Conservation (phyloP, 202 grass and related monocot species). For the Carex sylvatica region DNA sequence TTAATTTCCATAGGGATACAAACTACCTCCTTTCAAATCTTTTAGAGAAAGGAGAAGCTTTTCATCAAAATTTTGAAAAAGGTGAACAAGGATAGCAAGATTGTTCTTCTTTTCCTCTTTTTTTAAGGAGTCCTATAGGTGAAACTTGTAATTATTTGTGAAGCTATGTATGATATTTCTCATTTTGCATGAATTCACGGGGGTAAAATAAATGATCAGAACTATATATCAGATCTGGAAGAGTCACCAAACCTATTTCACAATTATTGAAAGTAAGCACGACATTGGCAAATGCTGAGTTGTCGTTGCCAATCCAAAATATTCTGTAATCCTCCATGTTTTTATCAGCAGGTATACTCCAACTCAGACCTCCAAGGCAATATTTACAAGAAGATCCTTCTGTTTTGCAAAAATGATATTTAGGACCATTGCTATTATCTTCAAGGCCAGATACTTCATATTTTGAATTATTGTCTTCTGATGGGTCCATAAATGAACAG, state of each 20-base stretch:
- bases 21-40: not conserved
- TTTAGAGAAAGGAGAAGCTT: not conserved
- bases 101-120: not conserved
- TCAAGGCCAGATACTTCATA: conserved; percentile 1
- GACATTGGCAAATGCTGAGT: conserved; percentile 81
- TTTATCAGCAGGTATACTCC: conserved; percentile 46
- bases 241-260: conserved; percentile 64
- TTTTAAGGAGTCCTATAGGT: not conserved
- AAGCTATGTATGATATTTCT: not conserved
- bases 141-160: not conserved
- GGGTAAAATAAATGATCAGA: not conserved
- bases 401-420: conserved; percentile 37
- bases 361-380: conserved; percentile 67
- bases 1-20: not conserved
- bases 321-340: conserved; percentile 77
- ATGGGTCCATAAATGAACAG: conserved; percentile 67
- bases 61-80: not conserved
- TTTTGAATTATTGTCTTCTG: conserved; percentile 35
- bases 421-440: conserved; percentile 34
- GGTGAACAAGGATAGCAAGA: not conserved
- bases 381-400: conserved; percentile 39
- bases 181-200: not conserved
- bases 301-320: conserved; percentile 86
- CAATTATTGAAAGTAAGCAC: conserved; percentile 91
- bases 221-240: conserved; percentile 24